These are phyloP conservation scores for Coemansia sp. DNA, from an alignment of 192 early-diverging fungal genomes.

Conservation along the genomic window DNA sequence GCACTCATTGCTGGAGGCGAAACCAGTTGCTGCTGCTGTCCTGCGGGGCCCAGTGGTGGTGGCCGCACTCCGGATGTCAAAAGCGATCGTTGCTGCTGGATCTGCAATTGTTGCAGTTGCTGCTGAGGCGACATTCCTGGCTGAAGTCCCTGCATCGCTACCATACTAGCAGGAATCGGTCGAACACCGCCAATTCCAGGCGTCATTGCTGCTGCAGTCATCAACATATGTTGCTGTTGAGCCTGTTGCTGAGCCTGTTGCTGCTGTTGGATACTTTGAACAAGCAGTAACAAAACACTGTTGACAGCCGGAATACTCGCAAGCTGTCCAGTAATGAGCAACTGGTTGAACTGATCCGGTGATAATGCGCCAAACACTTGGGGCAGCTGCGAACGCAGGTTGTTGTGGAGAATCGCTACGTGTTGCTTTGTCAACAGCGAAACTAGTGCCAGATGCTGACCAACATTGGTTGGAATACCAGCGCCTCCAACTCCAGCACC, in stretches of 20 bases:
- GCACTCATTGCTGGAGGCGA: background rate
- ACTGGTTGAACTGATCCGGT: slow-evolving; percentile 28
- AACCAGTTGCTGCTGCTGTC: slow-evolving; percentile 12
- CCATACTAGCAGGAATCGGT: background rate
- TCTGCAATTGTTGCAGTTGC: slow-evolving; percentile 18
- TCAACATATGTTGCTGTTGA: slow-evolving; percentile 10
- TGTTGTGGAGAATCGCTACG: slow-evolving; percentile 22
- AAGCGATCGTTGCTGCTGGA: slow-evolving; percentile 4
- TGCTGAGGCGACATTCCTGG: slow-evolving; percentile 15
- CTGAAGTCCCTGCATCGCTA: background rate
- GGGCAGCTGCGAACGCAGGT: slow-evolving; percentile 22
- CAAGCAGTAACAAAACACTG: slow-evolving; percentile 7
- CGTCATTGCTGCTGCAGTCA: slow-evolving; percentile 3
- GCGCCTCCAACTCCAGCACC: background rate
- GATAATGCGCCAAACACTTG: slow-evolving; percentile 28
- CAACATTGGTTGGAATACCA: slow-evolving; percentile 4
- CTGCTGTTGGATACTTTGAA: slow-evolving; percentile 9
- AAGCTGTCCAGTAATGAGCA: slow-evolving; percentile 22
- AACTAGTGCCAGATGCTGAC: slow-evolving; percentile 33
- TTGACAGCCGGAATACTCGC: slow-evolving; percentile 22
- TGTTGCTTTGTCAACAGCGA: slow-evolving; percentile 21
- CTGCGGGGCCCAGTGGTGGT: slow-evolving; percentile 11
- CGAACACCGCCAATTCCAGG: slow-evolving; percentile 1
- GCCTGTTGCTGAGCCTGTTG: slow-evolving; percentile 25
- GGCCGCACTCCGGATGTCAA: slow-evolving; percentile 15